Percentiles rank a stretch among this genome's conserved stretches.
phyloP scores from a whole-genome alignment of 176 grass and related monocot genomes.

The Tuctoria greenei region DNA sequence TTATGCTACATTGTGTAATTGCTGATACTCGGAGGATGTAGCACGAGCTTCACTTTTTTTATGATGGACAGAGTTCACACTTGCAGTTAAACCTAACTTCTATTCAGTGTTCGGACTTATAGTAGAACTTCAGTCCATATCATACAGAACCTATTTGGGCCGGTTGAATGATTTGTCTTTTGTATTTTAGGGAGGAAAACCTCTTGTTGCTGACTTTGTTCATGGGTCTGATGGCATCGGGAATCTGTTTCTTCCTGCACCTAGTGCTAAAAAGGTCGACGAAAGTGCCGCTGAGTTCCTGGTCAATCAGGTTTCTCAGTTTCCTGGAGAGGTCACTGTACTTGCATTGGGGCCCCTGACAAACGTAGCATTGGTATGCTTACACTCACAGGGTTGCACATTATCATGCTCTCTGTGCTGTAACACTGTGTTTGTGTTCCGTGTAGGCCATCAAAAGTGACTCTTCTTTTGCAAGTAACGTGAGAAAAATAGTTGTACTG shows the following conservation, averaged over 20 bases:
- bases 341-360: slow-evolving; percentile 91
- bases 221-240: slow-evolving; percentile 95
- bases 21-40: not conserved
- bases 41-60: not conserved
- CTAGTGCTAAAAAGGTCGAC: slow-evolving; percentile 53
- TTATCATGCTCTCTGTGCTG: not conserved
- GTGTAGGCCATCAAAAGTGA: slow-evolving; percentile 84
- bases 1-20: not conserved
- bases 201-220: slow-evolving; percentile 67
- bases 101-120: too few species aligned
- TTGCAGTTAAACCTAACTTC: too few species aligned
- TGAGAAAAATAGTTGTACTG: slow-evolving; percentile 87
- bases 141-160: not conserved
- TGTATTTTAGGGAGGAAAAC: slow-evolving; percentile 65
- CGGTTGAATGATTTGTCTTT: slow-evolving; percentile 11
- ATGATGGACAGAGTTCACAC: too few species aligned
- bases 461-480: slow-evolving; percentile 74
- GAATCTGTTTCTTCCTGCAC: slow-evolving; percentile 78
- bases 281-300: slow-evolving; percentile 84
- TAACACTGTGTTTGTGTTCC: slow-evolving; percentile 11
- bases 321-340: slow-evolving; percentile 71
- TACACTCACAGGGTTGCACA: not conserved
- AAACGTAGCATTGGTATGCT: slow-evolving; percentile 82
- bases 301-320: slow-evolving; percentile 78
- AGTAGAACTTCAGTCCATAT: too few species aligned